Conservation (phyloP, 2,329 filamentous ascomycete species). For the Fusarium musae region DNA sequence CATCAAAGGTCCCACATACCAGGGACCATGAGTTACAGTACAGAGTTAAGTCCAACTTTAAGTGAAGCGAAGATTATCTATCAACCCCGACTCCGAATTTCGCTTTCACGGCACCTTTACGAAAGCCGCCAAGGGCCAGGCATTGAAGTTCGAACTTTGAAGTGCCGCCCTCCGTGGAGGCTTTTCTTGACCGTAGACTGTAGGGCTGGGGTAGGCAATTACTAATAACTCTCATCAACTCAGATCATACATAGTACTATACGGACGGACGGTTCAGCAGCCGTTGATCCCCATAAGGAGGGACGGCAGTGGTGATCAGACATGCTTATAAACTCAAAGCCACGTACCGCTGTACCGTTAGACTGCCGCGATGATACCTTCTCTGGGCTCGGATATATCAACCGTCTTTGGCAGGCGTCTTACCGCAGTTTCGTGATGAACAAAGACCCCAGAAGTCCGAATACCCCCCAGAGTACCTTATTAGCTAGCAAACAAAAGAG, state of each 20-base stretch:
- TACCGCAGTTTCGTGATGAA: slow-evolving; percentile 20
- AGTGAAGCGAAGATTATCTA: slow-evolving; percentile 2
- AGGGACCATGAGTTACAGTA: background rate
- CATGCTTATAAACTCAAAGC: background rate
- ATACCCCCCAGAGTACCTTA: background rate
- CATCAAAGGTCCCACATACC: slow-evolving; percentile 12
- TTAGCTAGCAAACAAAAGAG: background rate
- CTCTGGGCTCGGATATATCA: slow-evolving; percentile 31
- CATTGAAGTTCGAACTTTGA: slow-evolving; percentile 1
- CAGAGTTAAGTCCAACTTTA: slow-evolving; percentile 9
- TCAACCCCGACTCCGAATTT: slow-evolving; percentile 10
- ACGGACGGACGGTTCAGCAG: background rate
- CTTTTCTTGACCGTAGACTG: background rate
- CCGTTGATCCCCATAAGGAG: slow-evolving; percentile 17
- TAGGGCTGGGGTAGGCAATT: slow-evolving; percentile 30
- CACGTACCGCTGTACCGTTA: background rate
- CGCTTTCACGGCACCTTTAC: slow-evolving; percentile 8
- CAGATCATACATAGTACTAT: background rate
- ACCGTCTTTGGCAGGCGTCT: slow-evolving; percentile 18
- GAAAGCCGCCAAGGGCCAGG: background rate
- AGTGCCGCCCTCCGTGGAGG: slow-evolving; percentile 10
- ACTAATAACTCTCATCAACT: background rate
- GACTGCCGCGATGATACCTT: slow-evolving; percentile 10
- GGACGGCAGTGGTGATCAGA: slow-evolving; percentile 20
- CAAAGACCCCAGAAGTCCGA: background rate